Base-by-base conservation (phyloP, 2,329 filamentous ascomycete genomes). In the Chaetomium globosum region DNA sequence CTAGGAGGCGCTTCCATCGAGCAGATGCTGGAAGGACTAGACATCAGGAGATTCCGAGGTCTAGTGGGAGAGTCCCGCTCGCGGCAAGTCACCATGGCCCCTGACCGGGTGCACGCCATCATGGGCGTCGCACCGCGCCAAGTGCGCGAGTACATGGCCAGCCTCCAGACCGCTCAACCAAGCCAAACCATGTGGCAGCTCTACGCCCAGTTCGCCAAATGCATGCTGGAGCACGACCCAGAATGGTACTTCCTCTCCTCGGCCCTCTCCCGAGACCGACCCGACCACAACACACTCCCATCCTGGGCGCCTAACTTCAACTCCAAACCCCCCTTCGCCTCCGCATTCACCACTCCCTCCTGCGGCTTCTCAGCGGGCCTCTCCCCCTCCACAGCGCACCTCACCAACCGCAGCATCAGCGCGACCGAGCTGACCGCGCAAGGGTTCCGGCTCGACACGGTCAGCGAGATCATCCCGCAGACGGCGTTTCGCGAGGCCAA, bases 211-310 rank as follows among this genome's bases (percentile, higher is more conserved):
- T 57, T 46, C 33, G 33, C 54, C 54, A 46, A 57, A 30, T 43
- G 33, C 54, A 43, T 57, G 54, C 54, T 57, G 2, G 54, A 57
- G 16, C 43, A 57, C 54, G 54, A 57, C 54, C 33, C 54, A 1
- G 33, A 57, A 13, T 46, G 33, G 54, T 16, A 43, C 54, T 57
- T 57, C 36, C 33, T 46, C 21, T 57, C 54, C 2, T 57, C 21
- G 4, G 33, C 33, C 9, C 54, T 36, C 12, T 43, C 33, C 0
- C 16, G 26, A 12, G 33, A 43, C n/a, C 26, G 4, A 19, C 23
- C 54, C 12, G n/a, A 2, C 5, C 31, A 43, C 3, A 12, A 12
- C 33, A 12, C 33, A 1, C 54, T 57, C 12, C 54, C 54, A 0
- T 57, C 54, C 33, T 57, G 54, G 54, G 33, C 19, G 3, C 54